phyloP scores from a whole-genome alignment of 192 early-diverging fungal species.

The Gonapodya sp. region DNA sequence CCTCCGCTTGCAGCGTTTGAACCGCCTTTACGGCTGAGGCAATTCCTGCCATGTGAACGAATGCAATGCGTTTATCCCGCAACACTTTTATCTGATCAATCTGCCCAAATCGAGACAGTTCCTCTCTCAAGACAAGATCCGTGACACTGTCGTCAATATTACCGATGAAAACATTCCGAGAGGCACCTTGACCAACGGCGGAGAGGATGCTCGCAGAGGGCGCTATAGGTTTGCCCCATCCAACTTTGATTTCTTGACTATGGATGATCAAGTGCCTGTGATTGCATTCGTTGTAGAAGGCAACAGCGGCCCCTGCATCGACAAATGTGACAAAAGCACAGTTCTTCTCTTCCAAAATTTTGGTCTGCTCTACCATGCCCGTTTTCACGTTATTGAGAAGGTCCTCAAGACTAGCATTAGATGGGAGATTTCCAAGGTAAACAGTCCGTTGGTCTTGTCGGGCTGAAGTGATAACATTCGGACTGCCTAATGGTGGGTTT shows the following conservation, averaged over 20 bases:
- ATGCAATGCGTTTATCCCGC: slow-evolving; percentile 66
- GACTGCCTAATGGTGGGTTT: not conserved
- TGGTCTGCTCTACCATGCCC: slow-evolving; percentile 59
- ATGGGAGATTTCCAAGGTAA: slow-evolving; percentile 70
- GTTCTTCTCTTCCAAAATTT: slow-evolving; percentile 63
- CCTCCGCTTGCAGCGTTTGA: slow-evolving; percentile 40
- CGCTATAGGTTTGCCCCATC: slow-evolving; percentile 63
- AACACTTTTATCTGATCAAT: slow-evolving; percentile 66
- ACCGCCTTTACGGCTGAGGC: slow-evolving; percentile 64
- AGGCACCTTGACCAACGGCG: slow-evolving; percentile 57
- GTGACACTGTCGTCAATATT: slow-evolving; percentile 55
- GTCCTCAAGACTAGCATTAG: slow-evolving; percentile 43
- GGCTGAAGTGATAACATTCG: not conserved
- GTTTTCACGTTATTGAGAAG: slow-evolving; percentile 60
- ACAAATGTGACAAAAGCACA: slow-evolving; percentile 78
- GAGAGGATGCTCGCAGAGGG: slow-evolving; percentile 39
- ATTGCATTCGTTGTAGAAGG: slow-evolving; percentile 47
- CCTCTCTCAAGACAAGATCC: slow-evolving; percentile 33
- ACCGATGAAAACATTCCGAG: slow-evolving; percentile 77
- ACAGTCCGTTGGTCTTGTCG: slow-evolving; percentile 45
- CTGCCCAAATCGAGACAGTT: slow-evolving; percentile 57
- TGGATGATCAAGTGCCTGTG: slow-evolving; percentile 37
- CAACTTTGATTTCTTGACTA: slow-evolving; percentile 56
- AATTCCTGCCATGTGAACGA: slow-evolving; percentile 71
- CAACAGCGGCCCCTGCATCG: slow-evolving; percentile 47